Evolutionary conservation across 129 eudicot species (phyloP), one percentile per base, ranked within the genome.

Genomic region (Flaveria brownii): DNA sequence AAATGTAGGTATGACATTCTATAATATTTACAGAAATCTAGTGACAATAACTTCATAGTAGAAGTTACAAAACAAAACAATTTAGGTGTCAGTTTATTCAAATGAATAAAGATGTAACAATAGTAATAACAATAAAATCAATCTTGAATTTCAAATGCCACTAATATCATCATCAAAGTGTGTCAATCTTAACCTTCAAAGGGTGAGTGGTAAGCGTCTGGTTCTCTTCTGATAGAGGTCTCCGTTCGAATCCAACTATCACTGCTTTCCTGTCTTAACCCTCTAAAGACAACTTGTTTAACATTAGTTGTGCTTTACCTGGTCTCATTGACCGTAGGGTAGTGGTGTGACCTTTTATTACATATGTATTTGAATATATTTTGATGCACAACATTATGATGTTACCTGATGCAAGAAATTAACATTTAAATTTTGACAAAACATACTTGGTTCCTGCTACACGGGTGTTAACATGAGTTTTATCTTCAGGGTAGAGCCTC

Each of bases 391-490:
- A 71, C 46, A 47, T 72, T 33, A 20, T 49, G 15, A 39, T n/a
- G 18, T 9, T 50, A 71, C 22, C 0, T 6, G 20, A 2, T 41
- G 25, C 7, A 20, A 55, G 33, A 51, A 43, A 69, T 18, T 25
- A 26, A 70, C 45, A 46, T 6, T 9, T 25, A 70, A 39, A 39
- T 17, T 79, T 41, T 7, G 51, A 68, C 57, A 25, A 33, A 75
- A 82, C 96, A 15, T 87, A 92, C 96, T 89, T 92, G 62, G 97
- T 92, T 55, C 96, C 97, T 18, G 93, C 97, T 54, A 87, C 90
- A 64, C 97, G 89, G 16, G 97, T 92, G 77, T 87, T 87, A 42
- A 92, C 93, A 81, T 89, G 97, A 45, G 97, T 87, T 84, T 82
- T 78, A 78, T 92, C 91, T 77, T 87, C 93, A 2, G 89, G 88